phyloP scores from a whole-genome alignment of 129 eudicot genomes.

The Escallonia rubra region DNA sequence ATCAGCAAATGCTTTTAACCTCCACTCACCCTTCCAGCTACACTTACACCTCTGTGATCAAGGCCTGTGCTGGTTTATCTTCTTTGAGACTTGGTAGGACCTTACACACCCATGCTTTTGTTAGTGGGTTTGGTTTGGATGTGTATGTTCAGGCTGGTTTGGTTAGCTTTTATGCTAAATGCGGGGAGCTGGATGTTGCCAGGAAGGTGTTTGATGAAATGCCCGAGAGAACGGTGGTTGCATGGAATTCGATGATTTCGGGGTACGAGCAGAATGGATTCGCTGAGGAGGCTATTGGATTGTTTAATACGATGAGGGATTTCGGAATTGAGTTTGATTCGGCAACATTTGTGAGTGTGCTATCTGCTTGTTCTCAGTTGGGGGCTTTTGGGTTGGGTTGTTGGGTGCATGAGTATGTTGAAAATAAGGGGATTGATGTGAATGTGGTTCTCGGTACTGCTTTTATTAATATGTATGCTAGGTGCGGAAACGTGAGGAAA shows the following conservation, averaged over 20 bases:
- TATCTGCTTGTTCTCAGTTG: conserved; percentile 54
- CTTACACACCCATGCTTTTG: conserved; percentile 40
- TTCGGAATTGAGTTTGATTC: conserved; percentile 39
- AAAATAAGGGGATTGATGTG: conserved; percentile 6
- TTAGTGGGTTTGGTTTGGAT: conserved; percentile 40
- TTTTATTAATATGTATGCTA: conserved; percentile 50
- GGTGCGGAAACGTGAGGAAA: conserved; percentile 50
- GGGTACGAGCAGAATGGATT: conserved; percentile 59
- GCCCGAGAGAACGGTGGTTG: conserved; percentile 43
- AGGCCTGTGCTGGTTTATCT: conserved; percentile 40
- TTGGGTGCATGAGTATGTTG: conserved; percentile 47
- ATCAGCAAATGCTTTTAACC: conserved; percentile 35
- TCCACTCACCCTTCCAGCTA: conserved; percentile 26
- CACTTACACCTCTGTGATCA: conserved; percentile 43
- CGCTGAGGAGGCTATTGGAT: conserved; percentile 34
- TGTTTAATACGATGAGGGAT: conserved; percentile 37
- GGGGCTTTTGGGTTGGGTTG: conserved; percentile 48
- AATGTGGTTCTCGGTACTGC: conserved; percentile 42
- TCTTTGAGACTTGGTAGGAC: conserved; percentile 24
- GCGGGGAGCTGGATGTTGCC: conserved; percentile 28
- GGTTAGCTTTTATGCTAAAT: conserved; percentile 47
- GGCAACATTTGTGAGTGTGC: conserved; percentile 38
- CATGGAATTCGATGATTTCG: conserved; percentile 60
- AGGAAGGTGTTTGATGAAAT: conserved; percentile 47
- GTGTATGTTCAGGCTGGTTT: conserved; percentile 50